Conservation (phyloP, 2,329 filamentous ascomycete species). For the Fusarium xylarioides region DNA sequence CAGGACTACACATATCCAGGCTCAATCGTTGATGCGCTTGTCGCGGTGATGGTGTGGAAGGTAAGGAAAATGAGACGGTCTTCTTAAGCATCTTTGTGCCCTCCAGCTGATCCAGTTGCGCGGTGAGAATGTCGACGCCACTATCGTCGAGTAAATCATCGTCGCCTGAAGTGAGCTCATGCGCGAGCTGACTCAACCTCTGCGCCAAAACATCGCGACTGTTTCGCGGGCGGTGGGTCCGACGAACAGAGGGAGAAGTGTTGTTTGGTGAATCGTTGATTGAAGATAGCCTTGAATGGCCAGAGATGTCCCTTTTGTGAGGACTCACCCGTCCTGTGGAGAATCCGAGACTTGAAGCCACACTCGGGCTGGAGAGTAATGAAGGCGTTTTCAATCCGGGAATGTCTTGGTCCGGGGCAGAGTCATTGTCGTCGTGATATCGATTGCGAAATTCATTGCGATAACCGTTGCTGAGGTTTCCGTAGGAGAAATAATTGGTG, state of each 20-base stretch:
- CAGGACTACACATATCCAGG: slow-evolving; percentile 41
- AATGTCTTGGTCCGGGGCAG: slow-evolving; percentile 30
- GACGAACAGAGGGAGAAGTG: slow-evolving; percentile 38
- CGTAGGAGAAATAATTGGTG: slow-evolving; percentile 38
- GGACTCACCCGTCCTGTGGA: slow-evolving; percentile 46
- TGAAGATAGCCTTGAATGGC: slow-evolving; percentile 36
- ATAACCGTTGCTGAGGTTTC: slow-evolving; percentile 25
- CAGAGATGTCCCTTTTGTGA: slow-evolving; percentile 43
- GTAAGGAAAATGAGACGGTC: slow-evolving; percentile 35
- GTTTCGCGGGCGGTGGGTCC: slow-evolving; percentile 21
- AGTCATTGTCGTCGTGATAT: slow-evolving; percentile 41
- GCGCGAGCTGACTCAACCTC: slow-evolving; percentile 51
- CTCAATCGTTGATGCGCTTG: slow-evolving; percentile 34
- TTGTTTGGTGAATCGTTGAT: slow-evolving; percentile 34
- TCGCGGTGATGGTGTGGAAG: slow-evolving; percentile 30
- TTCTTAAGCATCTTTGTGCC: slow-evolving; percentile 36
- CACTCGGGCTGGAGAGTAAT: slow-evolving; percentile 47
- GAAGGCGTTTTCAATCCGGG: slow-evolving; percentile 42
- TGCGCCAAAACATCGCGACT: slow-evolving; percentile 54
- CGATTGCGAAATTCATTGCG: slow-evolving; percentile 37
- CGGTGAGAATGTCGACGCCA: slow-evolving; percentile 49
- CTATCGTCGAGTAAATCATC: slow-evolving; percentile 49
- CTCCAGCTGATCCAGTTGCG: slow-evolving; percentile 50
- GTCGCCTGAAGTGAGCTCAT: slow-evolving; percentile 48
- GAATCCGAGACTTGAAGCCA: slow-evolving; percentile 46